Conservation (phyloP, 148 eudicot genomes). For the Selenicereus undatus region DNA sequence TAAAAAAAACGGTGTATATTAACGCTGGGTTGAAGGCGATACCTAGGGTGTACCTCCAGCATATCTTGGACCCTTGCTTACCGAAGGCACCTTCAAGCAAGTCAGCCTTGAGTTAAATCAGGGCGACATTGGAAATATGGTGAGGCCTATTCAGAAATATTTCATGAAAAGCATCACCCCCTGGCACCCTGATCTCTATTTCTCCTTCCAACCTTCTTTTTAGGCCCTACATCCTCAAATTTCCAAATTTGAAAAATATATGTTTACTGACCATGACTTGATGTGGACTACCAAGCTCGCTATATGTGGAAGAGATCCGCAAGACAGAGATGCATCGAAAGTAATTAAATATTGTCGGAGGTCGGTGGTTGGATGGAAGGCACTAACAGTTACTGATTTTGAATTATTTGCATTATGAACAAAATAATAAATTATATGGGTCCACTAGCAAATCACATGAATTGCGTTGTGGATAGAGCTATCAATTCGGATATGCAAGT, state of each 20-base stretch:
- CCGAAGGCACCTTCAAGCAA: conserved; percentile 25
- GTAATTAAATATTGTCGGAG: no score
- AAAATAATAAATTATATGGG: no score
- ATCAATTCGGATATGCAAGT: no score
- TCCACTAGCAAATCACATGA: no score
- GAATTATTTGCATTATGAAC: no score
- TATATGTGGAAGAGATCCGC: no score
- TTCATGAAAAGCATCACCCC: conserved; percentile 24
- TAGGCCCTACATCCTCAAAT: neutral
- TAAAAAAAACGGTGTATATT: neutral
- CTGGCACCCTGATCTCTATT: conserved; percentile 16
- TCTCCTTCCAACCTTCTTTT: conserved; percentile 22
- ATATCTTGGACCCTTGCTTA: conserved; percentile 3
- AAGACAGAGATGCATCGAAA: no score
- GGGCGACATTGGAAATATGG: conserved; percentile 6
- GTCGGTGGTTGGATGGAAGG: no score
- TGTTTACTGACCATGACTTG: no score
- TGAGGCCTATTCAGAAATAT: conserved; percentile 17
- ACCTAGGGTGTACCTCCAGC: conserved; percentile 18
- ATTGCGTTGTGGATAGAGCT: no score
- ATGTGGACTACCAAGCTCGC: no score
- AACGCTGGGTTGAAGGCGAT: neutral
- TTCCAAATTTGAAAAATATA: neutral
- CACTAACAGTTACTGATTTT: no score
- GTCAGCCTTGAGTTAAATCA: conserved; percentile 13